Evolutionary conservation across 139 green algal species (phyloP).

Genomic region (Chlamydomonas eustigma): DNA sequence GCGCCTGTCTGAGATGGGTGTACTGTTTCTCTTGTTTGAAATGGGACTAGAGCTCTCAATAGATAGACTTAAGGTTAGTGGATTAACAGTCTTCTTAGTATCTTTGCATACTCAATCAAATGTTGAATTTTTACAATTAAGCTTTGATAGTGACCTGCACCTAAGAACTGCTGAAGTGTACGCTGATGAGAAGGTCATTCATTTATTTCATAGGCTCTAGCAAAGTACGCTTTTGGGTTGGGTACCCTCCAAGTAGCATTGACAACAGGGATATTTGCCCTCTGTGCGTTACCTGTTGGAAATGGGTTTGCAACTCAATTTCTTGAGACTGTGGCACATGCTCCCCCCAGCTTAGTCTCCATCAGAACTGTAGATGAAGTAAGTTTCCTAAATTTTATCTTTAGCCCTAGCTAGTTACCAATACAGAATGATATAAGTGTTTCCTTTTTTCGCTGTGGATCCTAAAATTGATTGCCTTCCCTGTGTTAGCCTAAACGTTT

Average conservation of each 20-base stretch:
- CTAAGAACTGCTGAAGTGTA: too few species aligned
- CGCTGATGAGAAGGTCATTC: too few species aligned
- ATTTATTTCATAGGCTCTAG: slow-evolving; percentile 69
- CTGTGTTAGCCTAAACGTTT: too few species aligned
- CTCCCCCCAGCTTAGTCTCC: slow-evolving; percentile 49
- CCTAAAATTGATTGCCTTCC: neutral
- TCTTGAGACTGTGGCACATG: slow-evolving; percentile 54
- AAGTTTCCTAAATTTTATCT: too few species aligned
- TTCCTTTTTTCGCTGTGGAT: neutral
- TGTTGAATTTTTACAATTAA: too few species aligned
- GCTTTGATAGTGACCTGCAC: too few species aligned
- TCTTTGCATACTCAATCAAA: too few species aligned
- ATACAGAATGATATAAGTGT: neutral
- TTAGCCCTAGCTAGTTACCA: neutral
- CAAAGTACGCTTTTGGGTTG: slow-evolving; percentile 93
- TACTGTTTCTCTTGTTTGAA: slow-evolving; percentile 97
- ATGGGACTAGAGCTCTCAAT: slow-evolving; percentile 94
- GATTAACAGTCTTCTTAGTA: neutral
- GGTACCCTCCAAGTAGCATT: slow-evolving; percentile 78
- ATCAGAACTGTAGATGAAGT: slow-evolving; percentile 57
- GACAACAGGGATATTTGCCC: slow-evolving; percentile 67
- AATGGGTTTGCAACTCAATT: slow-evolving; percentile 75
- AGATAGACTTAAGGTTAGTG: slow-evolving; percentile 73
- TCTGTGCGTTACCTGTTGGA: slow-evolving; percentile 72
- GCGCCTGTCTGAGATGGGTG: slow-evolving; percentile 87